phyloP scores from a whole-genome alignment of 768 basidiomycete species.

The Phlebiopsis gigantea region DNA sequence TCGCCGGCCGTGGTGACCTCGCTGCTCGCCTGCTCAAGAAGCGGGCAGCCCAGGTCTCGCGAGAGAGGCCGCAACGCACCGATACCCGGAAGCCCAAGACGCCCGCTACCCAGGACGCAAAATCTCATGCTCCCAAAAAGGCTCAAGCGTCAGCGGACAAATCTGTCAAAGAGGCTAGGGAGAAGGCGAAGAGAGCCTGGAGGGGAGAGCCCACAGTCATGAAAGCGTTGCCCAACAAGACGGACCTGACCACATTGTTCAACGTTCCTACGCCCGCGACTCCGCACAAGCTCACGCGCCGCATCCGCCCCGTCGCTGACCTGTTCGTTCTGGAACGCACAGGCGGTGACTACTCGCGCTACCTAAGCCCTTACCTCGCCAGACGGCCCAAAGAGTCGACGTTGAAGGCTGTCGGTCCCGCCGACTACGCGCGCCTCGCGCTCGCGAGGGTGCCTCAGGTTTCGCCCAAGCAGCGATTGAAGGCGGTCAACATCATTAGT shows the following conservation, averaged over 20 bases:
- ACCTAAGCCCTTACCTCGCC: conserved; percentile 27
- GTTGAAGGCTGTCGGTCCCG: conserved; percentile 30
- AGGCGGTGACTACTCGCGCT: conserved; percentile 46
- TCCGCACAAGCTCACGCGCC: background rate
- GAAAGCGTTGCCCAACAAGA: background rate
- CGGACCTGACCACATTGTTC: conserved; percentile 1
- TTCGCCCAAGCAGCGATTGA: conserved; percentile 31
- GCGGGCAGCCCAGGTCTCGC: background rate
- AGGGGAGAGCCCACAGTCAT: background rate
- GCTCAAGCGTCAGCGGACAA: background rate
- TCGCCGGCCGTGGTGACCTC: conserved; percentile 5
- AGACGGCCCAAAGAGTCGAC: conserved; percentile 8
- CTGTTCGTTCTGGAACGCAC: conserved; percentile 25
- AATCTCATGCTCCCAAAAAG: background rate
- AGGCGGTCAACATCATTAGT: too few relatives aligned
- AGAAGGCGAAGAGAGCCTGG: background rate
- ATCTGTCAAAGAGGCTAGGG: background rate
- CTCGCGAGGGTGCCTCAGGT: conserved; percentile 41
- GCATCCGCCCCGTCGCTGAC: conserved; percentile 14
- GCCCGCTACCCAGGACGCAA: background rate
- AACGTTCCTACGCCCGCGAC: background rate
- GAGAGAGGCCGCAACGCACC: background rate
- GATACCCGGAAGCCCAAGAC: background rate
- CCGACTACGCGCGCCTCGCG: conserved; percentile 37
- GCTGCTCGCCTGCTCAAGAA: background rate